These are phyloP conservation scores for Nicotiana obtusifolia DNA, from an alignment of 257 asterid genomes.

Conservation along the genomic window DNA sequence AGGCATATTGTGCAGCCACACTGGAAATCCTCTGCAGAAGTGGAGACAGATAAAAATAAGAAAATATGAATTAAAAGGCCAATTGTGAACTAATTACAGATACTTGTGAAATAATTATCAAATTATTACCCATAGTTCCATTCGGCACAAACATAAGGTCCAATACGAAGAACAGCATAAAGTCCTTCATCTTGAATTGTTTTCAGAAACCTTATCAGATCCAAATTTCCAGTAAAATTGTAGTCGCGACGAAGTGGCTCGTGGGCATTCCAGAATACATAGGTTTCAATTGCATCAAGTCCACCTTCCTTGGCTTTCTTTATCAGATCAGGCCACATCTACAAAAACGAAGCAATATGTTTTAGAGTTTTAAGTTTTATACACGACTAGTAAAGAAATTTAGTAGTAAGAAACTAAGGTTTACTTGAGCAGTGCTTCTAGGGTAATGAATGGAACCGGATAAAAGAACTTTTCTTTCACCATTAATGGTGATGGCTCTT, in stretches of 20 bases:
- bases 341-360: neutral
- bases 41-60: too few relatives aligned
- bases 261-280: constrained; percentile 68
- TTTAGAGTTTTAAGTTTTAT: neutral
- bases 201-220: constrained; percentile 52
- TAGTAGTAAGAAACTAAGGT: neutral
- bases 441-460: constrained; percentile 78
- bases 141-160: constrained; percentile 24
- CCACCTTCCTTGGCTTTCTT: constrained; percentile 69
- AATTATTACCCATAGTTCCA: constrained; percentile 57
- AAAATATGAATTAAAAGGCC: neutral
- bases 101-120: too few relatives aligned
- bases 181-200: constrained; percentile 52
- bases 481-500: constrained; percentile 49
- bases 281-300: too few relatives aligned
- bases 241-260: constrained; percentile 55
- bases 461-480: constrained; percentile 38
- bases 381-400: too few relatives aligned
- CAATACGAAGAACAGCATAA: constrained; percentile 55
- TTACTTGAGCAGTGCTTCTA: constrained; percentile 50
- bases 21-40: constrained; percentile 52
- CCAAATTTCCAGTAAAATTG: constrained; percentile 55
- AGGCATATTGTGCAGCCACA: constrained; percentile 57
- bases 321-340: constrained; percentile 83
- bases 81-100: neutral